These are phyloP conservation scores for Camelina laxa DNA, from an alignment of 345 rosid genomes.

Conservation along the genomic window DNA sequence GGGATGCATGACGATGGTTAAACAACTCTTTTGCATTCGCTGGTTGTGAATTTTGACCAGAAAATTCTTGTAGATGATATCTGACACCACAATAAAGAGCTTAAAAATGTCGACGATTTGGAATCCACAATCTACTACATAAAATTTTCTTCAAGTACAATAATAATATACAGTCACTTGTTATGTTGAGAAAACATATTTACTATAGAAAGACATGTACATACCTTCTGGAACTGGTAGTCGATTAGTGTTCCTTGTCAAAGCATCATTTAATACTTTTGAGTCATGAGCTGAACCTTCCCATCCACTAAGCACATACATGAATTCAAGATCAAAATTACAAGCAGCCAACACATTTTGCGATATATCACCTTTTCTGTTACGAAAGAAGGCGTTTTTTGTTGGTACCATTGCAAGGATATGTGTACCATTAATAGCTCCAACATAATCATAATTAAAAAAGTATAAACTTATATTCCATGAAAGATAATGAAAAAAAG, in stretches of 20 bases:
- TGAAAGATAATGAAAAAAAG: neutral
- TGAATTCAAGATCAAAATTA: too few relatives aligned
- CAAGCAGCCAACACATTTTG: too few relatives aligned
- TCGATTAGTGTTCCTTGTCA: neutral
- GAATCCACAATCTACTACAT: neutral
- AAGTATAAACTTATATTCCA: neutral
- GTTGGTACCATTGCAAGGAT: too few relatives aligned
- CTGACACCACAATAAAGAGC: too few relatives aligned
- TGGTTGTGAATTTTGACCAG: neutral
- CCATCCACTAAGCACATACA: neutral
- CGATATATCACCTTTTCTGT: too few relatives aligned
- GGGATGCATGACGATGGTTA: neutral
- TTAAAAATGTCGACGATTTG: too few relatives aligned
- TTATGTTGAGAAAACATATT: neutral
- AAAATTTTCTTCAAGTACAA: neutral
- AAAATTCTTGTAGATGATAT: neutral
- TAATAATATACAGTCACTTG: neutral
- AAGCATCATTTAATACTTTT: constrained; percentile 12
- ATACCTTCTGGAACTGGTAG: neutral
- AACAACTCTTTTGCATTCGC: neutral
- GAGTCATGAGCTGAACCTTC: neutral
- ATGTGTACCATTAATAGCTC: neutral
- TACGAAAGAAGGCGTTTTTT: too few relatives aligned
- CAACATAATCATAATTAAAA: neutral
- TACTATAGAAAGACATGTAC: neutral